These are phyloP conservation scores for Rubroboletus pulcherrimus DNA, from an alignment of 768 basidiomycete species.

Conservation along the genomic window DNA sequence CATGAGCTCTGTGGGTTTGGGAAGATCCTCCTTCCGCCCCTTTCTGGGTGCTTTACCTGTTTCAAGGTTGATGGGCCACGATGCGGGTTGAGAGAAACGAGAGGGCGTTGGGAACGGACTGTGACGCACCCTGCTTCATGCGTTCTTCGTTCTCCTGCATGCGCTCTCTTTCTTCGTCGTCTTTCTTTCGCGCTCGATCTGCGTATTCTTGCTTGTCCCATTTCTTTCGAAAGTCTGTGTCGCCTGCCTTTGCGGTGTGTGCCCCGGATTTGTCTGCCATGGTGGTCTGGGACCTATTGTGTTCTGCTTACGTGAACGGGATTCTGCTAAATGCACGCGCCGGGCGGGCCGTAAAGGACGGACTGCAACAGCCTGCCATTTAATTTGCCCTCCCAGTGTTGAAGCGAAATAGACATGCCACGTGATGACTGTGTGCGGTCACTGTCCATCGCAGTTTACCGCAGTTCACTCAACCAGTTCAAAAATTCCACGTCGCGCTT, in stretches of 20 bases:
- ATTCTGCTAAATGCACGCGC: too few species aligned
- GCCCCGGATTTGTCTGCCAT: constrained; percentile 35
- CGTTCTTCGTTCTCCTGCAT: constrained; percentile 86
- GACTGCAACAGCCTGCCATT: too few species aligned
- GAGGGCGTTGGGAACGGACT: background rate
- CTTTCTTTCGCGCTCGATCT: constrained; percentile 78
- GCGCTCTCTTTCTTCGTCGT: constrained; percentile 72
- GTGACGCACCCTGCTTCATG: constrained; percentile 67
- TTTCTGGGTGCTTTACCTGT: constrained; percentile 81
- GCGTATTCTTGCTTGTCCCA: constrained; percentile 95
- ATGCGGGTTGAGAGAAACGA: background rate
- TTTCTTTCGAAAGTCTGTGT: constrained; percentile 81
- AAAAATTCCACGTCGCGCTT: background rate
- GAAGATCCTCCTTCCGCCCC: constrained; percentile 65
- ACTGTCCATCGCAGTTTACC: background rate
- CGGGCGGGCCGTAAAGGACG: too few species aligned
- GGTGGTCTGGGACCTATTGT: background rate
- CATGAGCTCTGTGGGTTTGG: constrained; percentile 92
- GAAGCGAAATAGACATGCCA: background rate
- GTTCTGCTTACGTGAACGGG: constrained; percentile 1
- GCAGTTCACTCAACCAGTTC: background rate
- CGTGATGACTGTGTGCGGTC: background rate
- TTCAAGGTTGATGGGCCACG: background rate
- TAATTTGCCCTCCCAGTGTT: too few species aligned
- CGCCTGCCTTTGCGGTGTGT: constrained; percentile 39